These are phyloP conservation scores for Melaleuca quinquenervia DNA, from an alignment of 345 rosid genomes.

Conservation along the genomic window DNA sequence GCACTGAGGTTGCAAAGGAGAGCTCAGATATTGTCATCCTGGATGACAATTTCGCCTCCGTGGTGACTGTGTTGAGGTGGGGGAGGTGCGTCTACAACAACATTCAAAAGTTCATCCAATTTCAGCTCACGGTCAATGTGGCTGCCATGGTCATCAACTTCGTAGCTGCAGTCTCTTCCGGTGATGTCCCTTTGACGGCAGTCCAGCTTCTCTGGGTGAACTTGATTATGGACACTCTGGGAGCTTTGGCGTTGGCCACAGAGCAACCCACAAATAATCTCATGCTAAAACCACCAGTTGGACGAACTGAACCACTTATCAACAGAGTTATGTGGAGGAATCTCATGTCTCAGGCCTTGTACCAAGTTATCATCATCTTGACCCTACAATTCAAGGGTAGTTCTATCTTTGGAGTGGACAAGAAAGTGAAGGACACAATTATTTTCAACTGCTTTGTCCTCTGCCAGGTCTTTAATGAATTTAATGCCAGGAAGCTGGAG, in stretches of 20 bases:
- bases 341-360: constrained; percentile 48
- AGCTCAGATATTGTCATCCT: constrained; percentile 72
- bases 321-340: constrained; percentile 80
- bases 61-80: constrained; percentile 63
- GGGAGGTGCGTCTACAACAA: constrained; percentile 76
- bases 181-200: constrained; percentile 62
- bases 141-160: constrained; percentile 70
- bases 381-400: constrained; percentile 57
- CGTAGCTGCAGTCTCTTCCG: constrained; percentile 64
- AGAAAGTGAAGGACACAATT: constrained; percentile 49
- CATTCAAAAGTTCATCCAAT: constrained; percentile 75
- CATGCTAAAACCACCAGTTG: constrained; percentile 51
- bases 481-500: constrained; percentile 64
- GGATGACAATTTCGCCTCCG: constrained; percentile 67
- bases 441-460: constrained; percentile 64
- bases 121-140: constrained; percentile 69
- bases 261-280: constrained; percentile 59
- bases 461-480: constrained; percentile 73
- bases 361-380: constrained; percentile 50
- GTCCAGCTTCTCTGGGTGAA: constrained; percentile 81
- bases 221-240: constrained; percentile 70
- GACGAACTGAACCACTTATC: constrained; percentile 51
- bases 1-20: constrained; percentile 77
- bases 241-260: constrained; percentile 63
- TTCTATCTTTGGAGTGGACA: constrained; percentile 32